Evolutionary conservation across 2,329 filamentous ascomycete genomes (phyloP).

Genomic region (Ophiostoma novo-ulmi): DNA sequence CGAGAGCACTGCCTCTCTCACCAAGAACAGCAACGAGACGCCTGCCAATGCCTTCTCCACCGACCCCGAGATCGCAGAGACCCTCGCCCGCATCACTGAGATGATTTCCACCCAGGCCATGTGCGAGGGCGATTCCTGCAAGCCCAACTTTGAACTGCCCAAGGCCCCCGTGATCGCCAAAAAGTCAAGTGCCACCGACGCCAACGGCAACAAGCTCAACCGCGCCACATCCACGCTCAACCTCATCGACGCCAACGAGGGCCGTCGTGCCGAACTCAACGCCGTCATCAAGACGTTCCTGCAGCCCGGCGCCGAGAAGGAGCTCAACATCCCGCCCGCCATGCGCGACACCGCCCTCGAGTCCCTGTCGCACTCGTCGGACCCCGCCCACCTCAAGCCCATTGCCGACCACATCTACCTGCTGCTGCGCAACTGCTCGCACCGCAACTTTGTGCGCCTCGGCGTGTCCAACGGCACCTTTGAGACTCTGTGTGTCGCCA

Average conservation of each 20-base stretch:
- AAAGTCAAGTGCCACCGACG: conserved; percentile 7
- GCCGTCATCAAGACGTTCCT: conserved; percentile 41
- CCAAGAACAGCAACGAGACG: conserved; percentile 22
- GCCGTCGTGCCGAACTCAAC: conserved; percentile 34
- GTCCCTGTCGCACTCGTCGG: conserved; percentile 35
- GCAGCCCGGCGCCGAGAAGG: conserved; percentile 40
- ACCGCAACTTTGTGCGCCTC: conserved; percentile 48
- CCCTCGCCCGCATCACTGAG: conserved; percentile 31
- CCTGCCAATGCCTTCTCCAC: conserved; percentile 26
- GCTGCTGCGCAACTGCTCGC: conserved; percentile 45
- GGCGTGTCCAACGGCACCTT: conserved; percentile 50
- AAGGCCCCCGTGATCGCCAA: conserved; percentile 14
- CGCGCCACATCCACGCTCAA: conserved; percentile 23
- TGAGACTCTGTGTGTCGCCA: conserved; percentile 46
- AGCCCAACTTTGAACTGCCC: conserved; percentile 23
- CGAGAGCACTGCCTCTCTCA: conserved; percentile 32
- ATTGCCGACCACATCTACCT: conserved; percentile 45
- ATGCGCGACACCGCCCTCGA: conserved; percentile 39
- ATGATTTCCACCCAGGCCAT: conserved; percentile 33
- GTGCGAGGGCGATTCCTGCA: conserved; percentile 28
- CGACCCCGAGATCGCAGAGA: conserved; percentile 35
- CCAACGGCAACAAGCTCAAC: not conserved
- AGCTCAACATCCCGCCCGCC: conserved; percentile 44
- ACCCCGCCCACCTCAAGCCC: conserved; percentile 39
- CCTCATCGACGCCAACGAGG: conserved; percentile 26